These are phyloP conservation scores for Caryopteris hybrid DNA, from an alignment of 305 asterid species.

Conservation along the genomic window DNA sequence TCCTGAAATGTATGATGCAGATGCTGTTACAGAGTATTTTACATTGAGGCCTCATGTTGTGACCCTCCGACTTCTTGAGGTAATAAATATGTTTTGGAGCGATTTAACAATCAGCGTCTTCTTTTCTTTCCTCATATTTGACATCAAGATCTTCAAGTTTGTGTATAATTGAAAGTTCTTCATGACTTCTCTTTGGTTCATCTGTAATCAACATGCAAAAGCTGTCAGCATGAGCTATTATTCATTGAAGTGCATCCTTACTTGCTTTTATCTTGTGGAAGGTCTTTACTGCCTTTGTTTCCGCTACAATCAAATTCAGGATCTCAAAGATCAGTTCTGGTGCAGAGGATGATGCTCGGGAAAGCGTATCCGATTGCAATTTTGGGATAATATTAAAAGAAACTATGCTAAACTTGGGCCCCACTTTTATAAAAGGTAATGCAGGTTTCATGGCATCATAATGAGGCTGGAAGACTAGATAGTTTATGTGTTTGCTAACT, in stretches of 20 bases:
- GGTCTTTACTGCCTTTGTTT: conserved; percentile 81
- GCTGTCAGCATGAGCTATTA: conserved; percentile 1
- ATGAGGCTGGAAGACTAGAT: conserved; percentile 8
- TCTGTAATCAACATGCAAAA: conserved; percentile 10
- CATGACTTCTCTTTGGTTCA: not conserved
- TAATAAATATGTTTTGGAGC: conserved; percentile 15
- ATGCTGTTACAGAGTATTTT: conserved; percentile 68
- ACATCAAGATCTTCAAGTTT: conserved; percentile 1
- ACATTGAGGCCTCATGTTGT: conserved; percentile 87
- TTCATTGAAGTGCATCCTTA: conserved; percentile 28
- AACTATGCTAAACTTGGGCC: conserved; percentile 88
- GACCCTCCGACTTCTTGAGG: conserved; percentile 85
- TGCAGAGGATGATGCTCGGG: conserved; percentile 36
- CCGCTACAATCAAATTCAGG: conserved; percentile 69
- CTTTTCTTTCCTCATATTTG: not conserved
- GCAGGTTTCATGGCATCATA: not conserved
- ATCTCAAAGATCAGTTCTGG: conserved; percentile 51
- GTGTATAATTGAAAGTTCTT: not conserved
- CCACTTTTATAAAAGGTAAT: conserved; percentile 93
- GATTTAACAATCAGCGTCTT: not conserved
- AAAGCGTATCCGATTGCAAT: conserved; percentile 45
- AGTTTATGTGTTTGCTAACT: not conserved
- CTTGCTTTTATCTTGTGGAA: conserved; percentile 41
- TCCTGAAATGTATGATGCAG: conserved; percentile 78
- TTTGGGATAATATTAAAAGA: conserved; percentile 80